Base-by-base conservation (phyloP, 805 yeast species). In the Ogataea chonburiensis region DNA sequence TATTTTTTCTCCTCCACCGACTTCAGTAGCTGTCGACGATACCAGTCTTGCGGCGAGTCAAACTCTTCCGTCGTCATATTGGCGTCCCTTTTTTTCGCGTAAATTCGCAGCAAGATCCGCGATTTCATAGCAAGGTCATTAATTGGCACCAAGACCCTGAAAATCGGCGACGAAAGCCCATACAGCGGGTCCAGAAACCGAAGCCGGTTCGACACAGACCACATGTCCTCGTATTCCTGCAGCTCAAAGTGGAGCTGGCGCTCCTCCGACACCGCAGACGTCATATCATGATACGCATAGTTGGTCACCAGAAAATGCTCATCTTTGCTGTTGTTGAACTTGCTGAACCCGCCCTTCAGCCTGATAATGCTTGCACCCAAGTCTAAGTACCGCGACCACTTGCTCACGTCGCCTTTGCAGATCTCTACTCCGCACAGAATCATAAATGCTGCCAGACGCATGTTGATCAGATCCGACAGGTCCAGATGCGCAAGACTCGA, bases 391-490 rank as follows among this genome's bases (percentile, higher is more conserved):
- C 73, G 67, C 3, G 81, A 73, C 95, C 95, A 86, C 52, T 79
- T 75, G 23, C 70, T 70, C 22, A 83, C 86, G 56, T 86, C 94
- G 6, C 95, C 95, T 45, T 78, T 73, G 60, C 91, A 85, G 35
- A 86, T 82, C 52, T 84, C 88, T 1, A 86, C 89, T n/a, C 83
- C 86, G 46, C 84, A 75, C 33, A 85, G 65, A 34, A 86, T 75
- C 43, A 85, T 60, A 35, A 81, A 64, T 12, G 81, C 74, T 1
- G 94, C 89, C 28, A 85, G 55, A 41, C 80, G 70, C 45, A 62
- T 50, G 22, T 72, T 54, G 11, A 66, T 55, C 7, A 59, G 33
- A 34, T 66, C 61, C 17, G 68, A 57, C 14, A 34, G 26, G 22
- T 49, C 63, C 34, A 58, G 40, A 34, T 32, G 24, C 12, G 40